Evolutionary conservation across 75 land plant species (phyloP), one percentile per base, ranked within the genome.

Genomic region (Pseudotsuga menziesii): DNA sequence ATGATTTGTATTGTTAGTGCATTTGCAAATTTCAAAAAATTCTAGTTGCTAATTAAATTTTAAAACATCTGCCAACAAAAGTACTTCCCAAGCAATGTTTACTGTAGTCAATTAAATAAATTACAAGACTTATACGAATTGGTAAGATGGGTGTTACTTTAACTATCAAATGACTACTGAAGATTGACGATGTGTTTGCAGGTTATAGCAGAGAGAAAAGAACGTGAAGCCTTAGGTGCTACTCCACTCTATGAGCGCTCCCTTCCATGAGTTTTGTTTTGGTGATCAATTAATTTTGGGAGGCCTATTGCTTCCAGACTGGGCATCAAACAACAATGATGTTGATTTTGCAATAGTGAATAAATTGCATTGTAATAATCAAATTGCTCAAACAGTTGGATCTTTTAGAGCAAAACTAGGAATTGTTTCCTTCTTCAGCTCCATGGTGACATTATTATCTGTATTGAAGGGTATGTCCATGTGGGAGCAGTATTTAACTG

Each of bases 171-270:
- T 41, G 1, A 20, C 9, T 23, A 19, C 15, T 20, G n/a, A 32
- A 62, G 12, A 26, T 41, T 48, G 14, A 23, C 44, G 3, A 25
- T 78, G 20, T 78, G 6, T 84, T 54, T 90, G 84, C 89, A 93
- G 96, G 91, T 93, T 5, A 91, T 89, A 78, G 89, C 81, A 58
- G 94, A 91, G 83, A 83, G 86, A 27, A 87, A 84, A 76, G 96
- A 93, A 70, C 87, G 91, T 54, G 90, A 89, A 66, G 89, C 85
- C 13, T 61, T 91, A 73, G 93, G 93, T 39, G 91, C 93, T 23
- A 85, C 84, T 29, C 78, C 87, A 23, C 91, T 91, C 14, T 83
- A 90, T 36, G 78, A 79, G 75, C 92, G 92, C 8, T 56, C 80
- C 13, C 74, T 90, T 60, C 91, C 91, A 36, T 89, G 78, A 85